Conservation (phyloP, 495 filamentous ascomycete species). For the Copromyces sp. region DNA sequence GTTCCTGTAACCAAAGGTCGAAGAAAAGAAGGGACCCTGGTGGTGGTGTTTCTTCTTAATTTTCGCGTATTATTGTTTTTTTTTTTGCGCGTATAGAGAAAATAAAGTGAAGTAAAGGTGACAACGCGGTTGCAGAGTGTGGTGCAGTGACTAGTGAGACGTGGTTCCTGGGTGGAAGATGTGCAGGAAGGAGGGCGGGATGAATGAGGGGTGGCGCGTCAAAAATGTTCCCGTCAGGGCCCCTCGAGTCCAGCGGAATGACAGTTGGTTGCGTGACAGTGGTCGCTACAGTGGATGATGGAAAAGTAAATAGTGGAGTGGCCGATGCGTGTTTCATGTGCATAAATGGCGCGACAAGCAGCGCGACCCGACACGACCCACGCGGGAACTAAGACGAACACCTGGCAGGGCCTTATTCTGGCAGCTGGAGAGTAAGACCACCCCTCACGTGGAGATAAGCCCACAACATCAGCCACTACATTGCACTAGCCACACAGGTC, state of each 20-base stretch:
- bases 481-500: background rate
- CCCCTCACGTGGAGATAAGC: too few relatives aligned
- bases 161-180: slow-evolving; percentile 1
- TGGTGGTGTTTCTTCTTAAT: background rate
- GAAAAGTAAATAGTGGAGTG: background rate
- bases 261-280: background rate
- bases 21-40: background rate
- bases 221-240: background rate
- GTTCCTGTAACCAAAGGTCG: background rate
- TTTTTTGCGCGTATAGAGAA: background rate
- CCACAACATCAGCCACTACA: background rate
- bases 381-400: too few relatives aligned
- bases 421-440: too few relatives aligned
- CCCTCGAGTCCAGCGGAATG: background rate
- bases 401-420: too few relatives aligned
- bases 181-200: background rate
- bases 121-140: background rate
- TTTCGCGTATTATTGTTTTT: background rate
- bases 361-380: slow-evolving; percentile 1
- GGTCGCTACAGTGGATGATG: background rate
- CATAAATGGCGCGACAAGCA: slow-evolving; percentile 1
- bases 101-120: background rate
- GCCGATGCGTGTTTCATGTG: background rate
- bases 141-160: background rate
- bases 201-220: background rate